These are phyloP conservation scores for Ophiosphaerella narmari DNA, from an alignment of 2,329 filamentous ascomycete species.

Conservation along the genomic window DNA sequence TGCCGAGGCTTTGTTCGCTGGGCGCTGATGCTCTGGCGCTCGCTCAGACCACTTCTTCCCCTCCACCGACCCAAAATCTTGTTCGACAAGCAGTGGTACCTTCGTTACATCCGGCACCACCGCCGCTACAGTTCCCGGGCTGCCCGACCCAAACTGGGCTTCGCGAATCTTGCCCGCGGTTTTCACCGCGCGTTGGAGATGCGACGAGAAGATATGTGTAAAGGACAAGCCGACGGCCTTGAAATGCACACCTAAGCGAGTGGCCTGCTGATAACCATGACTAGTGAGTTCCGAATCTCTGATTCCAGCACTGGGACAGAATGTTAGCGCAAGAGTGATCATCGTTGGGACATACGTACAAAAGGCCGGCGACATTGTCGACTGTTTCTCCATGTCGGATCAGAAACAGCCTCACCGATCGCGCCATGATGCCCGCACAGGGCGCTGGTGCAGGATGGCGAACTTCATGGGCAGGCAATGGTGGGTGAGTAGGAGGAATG, in stretches of 20 bases:
- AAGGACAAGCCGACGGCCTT: constrained; percentile 67
- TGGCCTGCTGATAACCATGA: constrained; percentile 81
- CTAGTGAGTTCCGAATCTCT: constrained; percentile 81
- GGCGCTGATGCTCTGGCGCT: constrained; percentile 45
- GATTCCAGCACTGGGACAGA: constrained; percentile 67
- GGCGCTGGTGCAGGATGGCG: constrained; percentile 12
- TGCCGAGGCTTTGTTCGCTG: constrained; percentile 47
- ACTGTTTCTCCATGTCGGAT: constrained; percentile 89
- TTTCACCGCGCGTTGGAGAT: constrained; percentile 72
- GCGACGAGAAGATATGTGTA: constrained; percentile 75
- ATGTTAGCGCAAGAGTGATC: constrained; percentile 26
- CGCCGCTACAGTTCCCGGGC: constrained; percentile 1
- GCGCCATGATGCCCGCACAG: constrained; percentile 27
- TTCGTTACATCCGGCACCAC: constrained; percentile 27
- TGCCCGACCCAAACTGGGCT: constrained; percentile 50
- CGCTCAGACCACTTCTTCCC: constrained; percentile 61
- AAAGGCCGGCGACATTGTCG: constrained; percentile 80
- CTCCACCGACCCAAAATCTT: constrained; percentile 74
- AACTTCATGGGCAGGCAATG: constrained; percentile 20
- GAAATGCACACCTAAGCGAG: constrained; percentile 69
- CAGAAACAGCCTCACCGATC: constrained; percentile 68
- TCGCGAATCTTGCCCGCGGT: constrained; percentile 71
- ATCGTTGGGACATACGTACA: constrained; percentile 54
- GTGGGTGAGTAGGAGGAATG: constrained; percentile 2
- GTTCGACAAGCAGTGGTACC: constrained; percentile 63